phyloP scores from a whole-genome alignment of 177 flowering plant genomes.

The Vitis hybrid region DNA sequence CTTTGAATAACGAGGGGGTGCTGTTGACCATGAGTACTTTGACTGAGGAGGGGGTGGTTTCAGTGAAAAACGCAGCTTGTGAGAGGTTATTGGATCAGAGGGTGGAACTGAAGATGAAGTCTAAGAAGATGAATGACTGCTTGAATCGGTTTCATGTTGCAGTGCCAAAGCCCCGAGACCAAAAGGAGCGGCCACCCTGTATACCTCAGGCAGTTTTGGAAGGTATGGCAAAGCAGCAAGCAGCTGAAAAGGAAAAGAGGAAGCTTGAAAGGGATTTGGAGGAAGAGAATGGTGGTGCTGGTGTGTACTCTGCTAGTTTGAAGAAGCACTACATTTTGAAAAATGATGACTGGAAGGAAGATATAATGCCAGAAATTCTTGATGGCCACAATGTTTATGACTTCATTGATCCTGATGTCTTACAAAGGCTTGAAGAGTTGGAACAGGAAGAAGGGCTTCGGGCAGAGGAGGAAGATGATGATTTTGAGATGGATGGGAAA shows the following conservation, averaged over 20 bases:
- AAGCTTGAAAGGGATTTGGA: slow-evolving; percentile 82
- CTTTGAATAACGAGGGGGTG: slow-evolving; percentile 48
- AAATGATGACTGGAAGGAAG: slow-evolving; percentile 85
- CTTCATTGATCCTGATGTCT: slow-evolving; percentile 77
- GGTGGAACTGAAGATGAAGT: slow-evolving; percentile 86
- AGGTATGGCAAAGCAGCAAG: slow-evolving; percentile 47
- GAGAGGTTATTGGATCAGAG: slow-evolving; percentile 60
- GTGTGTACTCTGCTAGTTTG: slow-evolving; percentile 87
- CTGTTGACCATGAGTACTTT: slow-evolving; percentile 89
- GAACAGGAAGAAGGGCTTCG: slow-evolving; percentile 69
- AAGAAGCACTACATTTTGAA: slow-evolving; percentile 73
- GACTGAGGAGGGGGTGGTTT: slow-evolving; percentile 63
- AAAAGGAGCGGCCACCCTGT: slow-evolving; percentile 78
- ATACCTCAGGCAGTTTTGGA: slow-evolving; percentile 80
- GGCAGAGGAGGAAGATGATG: slow-evolving; percentile 56
- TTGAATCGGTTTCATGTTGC: slow-evolving; percentile 87
- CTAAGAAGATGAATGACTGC: slow-evolving; percentile 79
- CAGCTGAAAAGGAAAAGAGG: slow-evolving; percentile 54
- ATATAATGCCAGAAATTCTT: slow-evolving; percentile 81
- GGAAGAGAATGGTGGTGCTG: slow-evolving; percentile 86
- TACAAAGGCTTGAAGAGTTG: slow-evolving; percentile 74
- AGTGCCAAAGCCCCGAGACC: slow-evolving; percentile 80
- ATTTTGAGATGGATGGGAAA: slow-evolving; percentile 64
- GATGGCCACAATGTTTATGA: slow-evolving; percentile 89
- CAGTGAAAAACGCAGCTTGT: too few relatives aligned